Base-by-base conservation (phyloP, 768 basidiomycete species). In the Mycena vitilis region DNA sequence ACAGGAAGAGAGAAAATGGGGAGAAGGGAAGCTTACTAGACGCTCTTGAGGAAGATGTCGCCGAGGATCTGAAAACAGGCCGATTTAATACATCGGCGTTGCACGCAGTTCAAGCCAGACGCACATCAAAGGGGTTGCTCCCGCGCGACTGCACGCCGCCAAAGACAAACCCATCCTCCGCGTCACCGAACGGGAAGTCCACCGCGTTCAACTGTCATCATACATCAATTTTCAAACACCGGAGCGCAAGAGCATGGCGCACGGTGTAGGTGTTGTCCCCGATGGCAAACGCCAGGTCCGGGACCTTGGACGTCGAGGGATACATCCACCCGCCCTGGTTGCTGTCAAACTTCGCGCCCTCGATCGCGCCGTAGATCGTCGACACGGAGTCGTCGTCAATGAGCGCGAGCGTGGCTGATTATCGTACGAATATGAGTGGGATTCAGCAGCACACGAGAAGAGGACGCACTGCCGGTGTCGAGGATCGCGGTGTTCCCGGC, bases 281-380 rank as follows among this genome's bases (percentile, higher is more conserved):
- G 63, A 80, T 74, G 11, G 80, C 79, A 66, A 82, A 77, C 56
- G 73, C 67, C 51, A 82, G 60, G 25, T 74, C 73, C 6, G 80
- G 80, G 44, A 81, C 63, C 44, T 63, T 65, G n/a, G 79, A 75
- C 51, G 75, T 58, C 12, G 74, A 49, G 34, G 81, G 81, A 69
- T 76, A 80, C 60, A 79, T 76, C 76, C 78, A 83, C 37, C 81
- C 81, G 68, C 81, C 81, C 49, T 78, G 77, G 55, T 73, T 49
- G 61, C 78, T 71, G 75, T 78, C 78, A 65, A 76, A 77, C 49
- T 63, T 74, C 13, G 81, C 79, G 51, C 81, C 81, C 16, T 77
- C 64, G 70, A 83, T 81, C 16, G 71, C 60, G 53, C 69, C 75
- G 67, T 82, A 83, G 74, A 82, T 78, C 49, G 65, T 59, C 40